These are phyloP conservation scores for Dactylonectria estremocensis DNA, from an alignment of 2,329 filamentous ascomycete genomes.

Conservation along the genomic window DNA sequence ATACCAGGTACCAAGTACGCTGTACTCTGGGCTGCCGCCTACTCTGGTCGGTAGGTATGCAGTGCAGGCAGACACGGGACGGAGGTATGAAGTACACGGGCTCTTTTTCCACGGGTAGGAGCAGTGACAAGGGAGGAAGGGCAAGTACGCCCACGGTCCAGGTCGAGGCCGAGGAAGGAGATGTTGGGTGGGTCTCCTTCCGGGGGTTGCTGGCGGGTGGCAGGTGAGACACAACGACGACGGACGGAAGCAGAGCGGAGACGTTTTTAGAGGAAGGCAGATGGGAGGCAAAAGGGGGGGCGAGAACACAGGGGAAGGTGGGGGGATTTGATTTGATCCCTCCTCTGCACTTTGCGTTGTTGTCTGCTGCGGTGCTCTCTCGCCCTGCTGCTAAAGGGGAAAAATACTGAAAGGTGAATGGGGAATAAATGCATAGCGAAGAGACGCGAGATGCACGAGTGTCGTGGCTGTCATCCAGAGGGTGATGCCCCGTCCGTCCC, in stretches of 20 bases:
- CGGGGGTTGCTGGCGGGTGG: conserved; percentile 19
- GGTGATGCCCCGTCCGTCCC: conserved; percentile 44
- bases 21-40: not conserved
- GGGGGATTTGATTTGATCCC: conserved; percentile 5
- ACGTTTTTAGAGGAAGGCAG: conserved; percentile 10
- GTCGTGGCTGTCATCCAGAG: conserved; percentile 66
- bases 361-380: conserved; percentile 8
- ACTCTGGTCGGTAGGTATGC: conserved; percentile 9
- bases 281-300: not conserved
- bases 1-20: conserved; percentile 19
- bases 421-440: conserved; percentile 26
- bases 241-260: conserved; percentile 2
- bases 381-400: conserved; percentile 1
- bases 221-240: conserved; percentile 27
- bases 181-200: conserved; percentile 23
- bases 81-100: not conserved
- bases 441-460: conserved; percentile 55
- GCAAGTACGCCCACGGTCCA: conserved; percentile 7
- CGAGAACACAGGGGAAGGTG: not conserved
- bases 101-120: not conserved
- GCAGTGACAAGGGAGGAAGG: not conserved
- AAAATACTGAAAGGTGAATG: conserved; percentile 13
- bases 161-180: conserved; percentile 19
- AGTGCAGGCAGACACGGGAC: not conserved
- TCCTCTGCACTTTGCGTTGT: not conserved